These are phyloP conservation scores for Puccinia polysora DNA, from an alignment of 1,284 basidiomycete species.

Conservation along the genomic window DNA sequence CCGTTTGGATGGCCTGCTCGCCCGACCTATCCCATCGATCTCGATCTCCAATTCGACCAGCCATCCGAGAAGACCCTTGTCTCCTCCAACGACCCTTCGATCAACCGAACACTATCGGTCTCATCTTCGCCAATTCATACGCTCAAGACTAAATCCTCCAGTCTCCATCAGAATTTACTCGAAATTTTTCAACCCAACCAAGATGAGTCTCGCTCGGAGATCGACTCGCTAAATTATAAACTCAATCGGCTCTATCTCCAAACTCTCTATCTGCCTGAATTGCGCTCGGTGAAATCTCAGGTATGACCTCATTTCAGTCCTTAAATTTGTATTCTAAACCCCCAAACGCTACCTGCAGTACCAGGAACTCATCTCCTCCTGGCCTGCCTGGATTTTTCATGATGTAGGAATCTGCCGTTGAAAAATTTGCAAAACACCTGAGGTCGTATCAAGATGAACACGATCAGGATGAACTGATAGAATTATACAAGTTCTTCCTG, in stretches of 20 bases:
- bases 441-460: neutral
- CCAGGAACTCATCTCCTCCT: neutral
- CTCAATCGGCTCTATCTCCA: slow-evolving; percentile 22
- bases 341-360: neutral
- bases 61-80: neutral
- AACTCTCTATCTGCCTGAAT: slow-evolving; percentile 22
- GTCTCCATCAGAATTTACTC: neutral
- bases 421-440: neutral
- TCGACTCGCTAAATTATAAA: neutral
- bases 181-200: neutral
- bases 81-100: neutral
- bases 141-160: slow-evolving; percentile 1
- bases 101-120: no score
- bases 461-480: neutral
- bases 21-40: slow-evolving; percentile 37
- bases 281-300: neutral
- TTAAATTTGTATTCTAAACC: no score
- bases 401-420: slow-evolving; percentile 4
- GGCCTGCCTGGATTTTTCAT: neutral
- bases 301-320: neutral
- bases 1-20: slow-evolving; percentile 38
- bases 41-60: neutral
- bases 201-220: neutral
- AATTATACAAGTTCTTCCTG: slow-evolving; percentile 21
- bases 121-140: neutral